phyloP scores from a whole-genome alignment of 352 stramenopile genomes.

The Globisporangium irregulare region DNA sequence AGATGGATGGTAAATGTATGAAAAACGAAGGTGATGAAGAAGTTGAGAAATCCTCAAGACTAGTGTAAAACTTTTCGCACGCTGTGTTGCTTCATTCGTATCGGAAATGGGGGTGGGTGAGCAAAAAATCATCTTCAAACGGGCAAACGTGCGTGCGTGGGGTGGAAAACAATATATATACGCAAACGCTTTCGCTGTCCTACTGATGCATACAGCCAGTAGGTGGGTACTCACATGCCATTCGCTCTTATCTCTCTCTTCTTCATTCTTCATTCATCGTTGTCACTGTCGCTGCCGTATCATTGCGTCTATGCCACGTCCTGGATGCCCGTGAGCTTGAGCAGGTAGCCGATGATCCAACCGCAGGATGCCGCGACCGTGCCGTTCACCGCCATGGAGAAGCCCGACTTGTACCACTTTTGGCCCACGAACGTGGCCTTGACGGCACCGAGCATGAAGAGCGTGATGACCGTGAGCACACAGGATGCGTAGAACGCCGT shows the following conservation, averaged over 20 bases:
- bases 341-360: constrained; percentile 81
- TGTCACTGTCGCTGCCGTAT: neutral
- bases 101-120: neutral
- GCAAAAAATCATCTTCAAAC: neutral
- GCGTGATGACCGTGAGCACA: constrained; percentile 89
- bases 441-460: constrained; percentile 93
- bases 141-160: neutral
- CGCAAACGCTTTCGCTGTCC: constrained; percentile 1
- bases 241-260: neutral
- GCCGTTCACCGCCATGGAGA: constrained; percentile 79
- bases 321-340: constrained; percentile 79
- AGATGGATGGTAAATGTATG: neutral
- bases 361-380: constrained; percentile 66
- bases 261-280: neutral
- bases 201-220: neutral
- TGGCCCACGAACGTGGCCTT: constrained; percentile 88
- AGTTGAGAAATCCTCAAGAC: neutral
- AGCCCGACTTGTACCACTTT: constrained; percentile 61
- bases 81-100: neutral
- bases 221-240: constrained; percentile 1
- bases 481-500: constrained; percentile 92
- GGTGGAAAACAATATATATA: constrained; percentile 9
- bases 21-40: neutral
- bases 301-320: constrained; percentile 45
- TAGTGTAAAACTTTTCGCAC: neutral